Evolutionary conservation across 352 stramenopile genomes (phyloP).

Genomic region (Pythium biforme): DNA sequence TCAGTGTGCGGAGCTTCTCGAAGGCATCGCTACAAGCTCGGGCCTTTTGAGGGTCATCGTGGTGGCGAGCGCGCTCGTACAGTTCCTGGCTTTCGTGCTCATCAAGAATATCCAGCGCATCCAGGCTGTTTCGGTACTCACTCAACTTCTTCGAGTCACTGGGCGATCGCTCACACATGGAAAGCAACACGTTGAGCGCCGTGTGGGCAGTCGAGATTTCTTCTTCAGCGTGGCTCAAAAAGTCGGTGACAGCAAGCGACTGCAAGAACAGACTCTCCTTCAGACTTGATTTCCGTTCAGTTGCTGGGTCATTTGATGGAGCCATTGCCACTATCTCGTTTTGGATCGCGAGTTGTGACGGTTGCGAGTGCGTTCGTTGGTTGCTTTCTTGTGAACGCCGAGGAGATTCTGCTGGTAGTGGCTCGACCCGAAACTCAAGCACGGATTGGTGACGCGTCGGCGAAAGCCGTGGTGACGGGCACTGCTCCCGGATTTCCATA

Average conservation of each 20-base stretch:
- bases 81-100: slow-evolving; percentile 57
- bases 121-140: slow-evolving; percentile 64
- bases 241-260: slow-evolving; percentile 61
- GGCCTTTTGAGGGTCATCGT: slow-evolving; percentile 33
- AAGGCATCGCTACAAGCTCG: slow-evolving; percentile 45
- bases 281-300: slow-evolving; percentile 13
- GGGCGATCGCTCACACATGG: slow-evolving; percentile 61
- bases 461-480: slow-evolving; percentile 18
- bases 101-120: slow-evolving; percentile 65
- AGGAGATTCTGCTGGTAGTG: slow-evolving; percentile 27
- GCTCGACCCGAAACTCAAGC: slow-evolving; percentile 48
- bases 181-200: slow-evolving; percentile 70
- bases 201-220: slow-evolving; percentile 75
- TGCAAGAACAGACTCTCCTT: slow-evolving; percentile 66
- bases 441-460: slow-evolving; percentile 27
- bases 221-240: slow-evolving; percentile 70
- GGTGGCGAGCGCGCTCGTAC: slow-evolving; percentile 37
- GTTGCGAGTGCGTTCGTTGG: neutral
- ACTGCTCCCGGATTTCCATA: slow-evolving; percentile 19
- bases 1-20: slow-evolving; percentile 46
- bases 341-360: neutral
- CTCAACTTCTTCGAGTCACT: slow-evolving; percentile 55
- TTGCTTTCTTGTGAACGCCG: slow-evolving; percentile 14
- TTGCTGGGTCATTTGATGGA: neutral
- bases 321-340: neutral